Conservation (phyloP, 768 basidiomycete genomes). For the Boletus subcaerulescens region DNA sequence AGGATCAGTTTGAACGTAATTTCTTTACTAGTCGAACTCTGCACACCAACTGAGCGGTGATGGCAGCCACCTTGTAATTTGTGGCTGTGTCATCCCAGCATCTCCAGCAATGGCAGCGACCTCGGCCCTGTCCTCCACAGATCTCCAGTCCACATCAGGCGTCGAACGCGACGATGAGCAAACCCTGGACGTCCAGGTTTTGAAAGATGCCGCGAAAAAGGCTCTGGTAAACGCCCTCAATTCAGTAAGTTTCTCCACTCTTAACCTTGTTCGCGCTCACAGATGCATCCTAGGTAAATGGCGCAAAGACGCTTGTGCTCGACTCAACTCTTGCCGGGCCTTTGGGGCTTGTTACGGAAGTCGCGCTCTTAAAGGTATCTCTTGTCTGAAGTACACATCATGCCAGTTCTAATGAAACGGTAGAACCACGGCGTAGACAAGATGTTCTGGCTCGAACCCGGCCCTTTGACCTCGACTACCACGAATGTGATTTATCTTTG, state of each 20-base stretch:
- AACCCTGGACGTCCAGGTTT: slow-evolving; percentile 53
- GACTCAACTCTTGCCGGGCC: slow-evolving; percentile 87
- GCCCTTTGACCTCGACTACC: slow-evolving; percentile 77
- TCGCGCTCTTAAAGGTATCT: slow-evolving; percentile 83
- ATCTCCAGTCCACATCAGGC: slow-evolving; percentile 34
- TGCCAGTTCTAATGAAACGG: slow-evolving; percentile 7
- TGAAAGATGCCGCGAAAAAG: slow-evolving; percentile 78
- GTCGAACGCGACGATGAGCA: slow-evolving; percentile 36
- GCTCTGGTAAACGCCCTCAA: slow-evolving; percentile 85
- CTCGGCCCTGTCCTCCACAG: slow-evolving; percentile 31
- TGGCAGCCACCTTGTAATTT: slow-evolving; percentile 11
- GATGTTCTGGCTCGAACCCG: slow-evolving; percentile 98
- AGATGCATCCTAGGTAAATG: slow-evolving; percentile 62
- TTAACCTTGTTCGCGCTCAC: slow-evolving; percentile 2
- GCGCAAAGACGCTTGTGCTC: slow-evolving; percentile 94
- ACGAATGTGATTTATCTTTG: slow-evolving; percentile 92
- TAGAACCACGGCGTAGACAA: slow-evolving; percentile 99
- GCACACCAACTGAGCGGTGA: not conserved
- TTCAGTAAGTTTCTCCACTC: slow-evolving; percentile 46
- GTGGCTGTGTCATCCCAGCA: slow-evolving; percentile 29
- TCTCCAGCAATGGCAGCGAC: slow-evolving; percentile 27
- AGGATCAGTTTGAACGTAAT: not conserved
- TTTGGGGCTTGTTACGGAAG: slow-evolving; percentile 92
- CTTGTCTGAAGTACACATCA: not conserved
- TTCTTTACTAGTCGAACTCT: slow-evolving; percentile 7